A percentile compares a stretch with the other conserved stretches of the same genome.
These are phyloP conservation scores for Saccharomyces jurei DNA, from an alignment of 805 yeast genomes.

Conservation along the genomic window DNA sequence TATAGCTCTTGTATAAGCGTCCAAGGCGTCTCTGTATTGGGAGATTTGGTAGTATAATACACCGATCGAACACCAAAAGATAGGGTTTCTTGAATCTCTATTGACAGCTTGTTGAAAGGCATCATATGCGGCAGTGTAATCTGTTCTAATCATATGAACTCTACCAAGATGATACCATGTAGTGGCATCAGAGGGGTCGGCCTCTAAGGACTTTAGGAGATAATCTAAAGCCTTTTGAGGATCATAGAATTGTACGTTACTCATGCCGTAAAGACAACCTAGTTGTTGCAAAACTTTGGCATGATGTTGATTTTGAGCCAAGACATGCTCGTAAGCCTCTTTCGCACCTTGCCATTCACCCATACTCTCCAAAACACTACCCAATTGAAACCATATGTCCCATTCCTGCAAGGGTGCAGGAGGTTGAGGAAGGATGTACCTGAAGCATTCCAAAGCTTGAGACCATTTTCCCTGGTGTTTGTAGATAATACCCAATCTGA, in stretches of 20 bases:
- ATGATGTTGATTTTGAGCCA: conserved; percentile 84
- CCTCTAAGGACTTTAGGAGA: conserved; percentile 78
- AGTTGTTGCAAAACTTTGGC: conserved; percentile 93
- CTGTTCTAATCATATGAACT: conserved; percentile 92
- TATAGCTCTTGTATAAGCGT: conserved; percentile 95
- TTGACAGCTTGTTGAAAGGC: conserved; percentile 98
- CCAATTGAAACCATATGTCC: conserved; percentile 98
- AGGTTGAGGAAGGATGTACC: conserved; percentile 81
- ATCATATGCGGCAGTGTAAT: conserved; percentile 93
- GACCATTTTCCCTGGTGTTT: conserved; percentile 86
- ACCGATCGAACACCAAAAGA: conserved; percentile 96
- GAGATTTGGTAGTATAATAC: conserved; percentile 93
- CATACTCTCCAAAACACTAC: conserved; percentile 89
- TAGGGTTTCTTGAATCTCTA: conserved; percentile 92
- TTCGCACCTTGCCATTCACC: conserved; percentile 85
- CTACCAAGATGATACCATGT: conserved; percentile 96
- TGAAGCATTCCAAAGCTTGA: conserved; percentile 88
- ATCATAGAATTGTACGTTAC: conserved; percentile 59
- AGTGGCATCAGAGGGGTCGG: conserved; percentile 86
- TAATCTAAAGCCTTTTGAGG: conserved; percentile 76
- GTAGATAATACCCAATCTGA: conserved; percentile 91
- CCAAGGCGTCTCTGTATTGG: conserved; percentile 93
- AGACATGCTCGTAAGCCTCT: conserved; percentile 91
- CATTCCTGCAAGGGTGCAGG: conserved; percentile 94
- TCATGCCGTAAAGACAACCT: conserved; percentile 80